Evolutionary conservation across 2,329 filamentous ascomycete species (phyloP), one percentile per base, ranked within the genome.

Genomic region (Torrubiella hemipterigena): DNA sequence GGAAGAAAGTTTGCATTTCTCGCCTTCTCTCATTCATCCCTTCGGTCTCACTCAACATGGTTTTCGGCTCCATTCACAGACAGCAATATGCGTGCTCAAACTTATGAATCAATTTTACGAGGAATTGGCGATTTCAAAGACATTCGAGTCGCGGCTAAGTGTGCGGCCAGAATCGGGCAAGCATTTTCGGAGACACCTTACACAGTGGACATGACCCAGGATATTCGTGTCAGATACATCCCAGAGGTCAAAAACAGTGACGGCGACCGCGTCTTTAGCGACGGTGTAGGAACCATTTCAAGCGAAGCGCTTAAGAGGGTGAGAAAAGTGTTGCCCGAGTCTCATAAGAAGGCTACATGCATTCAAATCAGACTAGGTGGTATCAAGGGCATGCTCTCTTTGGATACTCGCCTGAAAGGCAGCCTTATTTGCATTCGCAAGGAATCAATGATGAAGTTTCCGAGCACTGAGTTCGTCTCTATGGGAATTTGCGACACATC

Each of bases 361-460:
- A 73, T 85, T 27, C 85, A 93, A 43, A 80, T 93, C 28, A 69
- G 85, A 4, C 79, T 73, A 48, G 72, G 64, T 17, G 81, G 81
- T 1, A 75, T 73, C 4, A 93, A 93, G 51, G 84, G 83, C 0
- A 83, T 87, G 73, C 62, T 91, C 1, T 71, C 79, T 0, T 54
- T 89, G 0, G 81, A 93, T 42, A 56, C 63, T 9, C 56, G 61
- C 2, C 57, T 87, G 0, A 3, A 43, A 1, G 81, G 77, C 1
- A 64, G 67, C 17, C 47, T 61, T 3, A 60, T 93, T 23, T 58
- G 60, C 17, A 56, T 93, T 14, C 69, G 85, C 3, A 56, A 63
- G 2, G 58, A 61, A 9, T 89, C 81, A 4, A 93, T 93, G 85
- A 63, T 71, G 33, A 93, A 93, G 43, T 93, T 89, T 40, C 48